Percentiles rank a stretch among this genome's conserved stretches.
These are phyloP conservation scores for Arthromyces matolae DNA, from an alignment of 768 basidiomycete genomes.

Conservation along the genomic window DNA sequence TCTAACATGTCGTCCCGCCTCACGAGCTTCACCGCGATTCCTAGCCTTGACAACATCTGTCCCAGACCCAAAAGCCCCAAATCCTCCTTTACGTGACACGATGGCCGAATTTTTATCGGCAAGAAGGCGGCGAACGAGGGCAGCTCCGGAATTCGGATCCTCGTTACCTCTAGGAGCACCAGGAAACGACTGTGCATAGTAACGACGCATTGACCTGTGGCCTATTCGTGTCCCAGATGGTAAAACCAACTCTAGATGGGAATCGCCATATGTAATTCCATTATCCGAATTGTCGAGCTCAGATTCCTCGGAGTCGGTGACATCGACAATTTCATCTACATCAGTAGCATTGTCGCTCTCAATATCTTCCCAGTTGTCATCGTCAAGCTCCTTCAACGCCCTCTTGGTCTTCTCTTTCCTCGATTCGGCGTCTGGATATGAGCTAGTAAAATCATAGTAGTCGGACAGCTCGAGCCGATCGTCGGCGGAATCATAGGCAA, in stretches of 20 bases:
- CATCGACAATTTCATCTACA: slow-evolving; percentile 43
- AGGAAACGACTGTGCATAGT: slow-evolving; percentile 82
- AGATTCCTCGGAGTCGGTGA: slow-evolving; percentile 30
- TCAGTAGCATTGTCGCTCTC: slow-evolving; percentile 42
- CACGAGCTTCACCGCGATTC: slow-evolving; percentile 91
- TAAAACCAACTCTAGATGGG: slow-evolving; percentile 82
- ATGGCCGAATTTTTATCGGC: slow-evolving; percentile 82
- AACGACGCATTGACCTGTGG: slow-evolving; percentile 81
- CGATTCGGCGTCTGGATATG: slow-evolving; percentile 57
- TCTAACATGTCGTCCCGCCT: slow-evolving; percentile 83
- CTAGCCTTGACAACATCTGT: slow-evolving; percentile 84
- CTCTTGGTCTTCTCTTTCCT: slow-evolving; percentile 23
- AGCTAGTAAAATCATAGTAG: slow-evolving; percentile 86
- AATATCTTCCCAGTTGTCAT: slow-evolving; percentile 33
- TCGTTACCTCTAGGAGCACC: slow-evolving; percentile 38
- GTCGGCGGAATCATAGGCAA: slow-evolving; percentile 78
- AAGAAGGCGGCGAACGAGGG: slow-evolving; percentile 72
- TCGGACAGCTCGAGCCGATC: slow-evolving; percentile 89
- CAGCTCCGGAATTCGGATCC: slow-evolving; percentile 70
- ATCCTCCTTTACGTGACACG: slow-evolving; percentile 81
- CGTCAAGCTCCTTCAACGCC: slow-evolving; percentile 17
- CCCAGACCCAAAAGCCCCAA: slow-evolving; percentile 81
- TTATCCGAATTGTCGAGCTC: slow-evolving; percentile 38
- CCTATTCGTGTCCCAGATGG: slow-evolving; percentile 92
- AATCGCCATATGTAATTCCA: slow-evolving; percentile 74